Evolutionary conservation across 257 asterid species (phyloP), one percentile per base, ranked within the genome.

Genomic region (Nicotiana obtusifolia): DNA sequence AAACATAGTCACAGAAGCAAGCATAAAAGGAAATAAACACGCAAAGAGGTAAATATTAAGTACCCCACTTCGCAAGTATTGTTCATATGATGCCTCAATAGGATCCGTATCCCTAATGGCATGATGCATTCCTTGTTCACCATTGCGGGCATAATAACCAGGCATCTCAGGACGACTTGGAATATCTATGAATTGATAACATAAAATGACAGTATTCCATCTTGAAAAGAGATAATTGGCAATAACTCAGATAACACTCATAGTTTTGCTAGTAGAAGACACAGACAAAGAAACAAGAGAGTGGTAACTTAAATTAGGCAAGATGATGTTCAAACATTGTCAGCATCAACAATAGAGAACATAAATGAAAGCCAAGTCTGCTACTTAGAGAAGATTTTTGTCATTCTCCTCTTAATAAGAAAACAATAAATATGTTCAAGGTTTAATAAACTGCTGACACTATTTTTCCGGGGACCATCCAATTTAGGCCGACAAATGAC

Each of bases 11-110:
- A 75, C 24, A 62, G 61, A 47, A 47, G 24, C 33, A 30, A 47
- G 37, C 41, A 16, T 24, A 35, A 64, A 76, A 64, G 31, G 1
- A 4, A 71, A 83, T 79, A 69, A 49, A 79, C 37, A 82, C 64
- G n/a, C 81, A 69, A 64, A 53, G 83, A 52, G 9, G 9, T 30
- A 14, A 60, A 41, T 20, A 54, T 37, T 22, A 20, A 75, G 20
- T 92, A 93, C 98, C 90, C 91, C 84, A 81, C 85, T 86, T 71
- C 90, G 97, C 66, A 93, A 85, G 88, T 92, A 95, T 73, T 93
- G 96, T 75, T 95, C 98, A 73, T 92, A 95, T 11, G 97, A 93
- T 78, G 98, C 92, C 81, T 92, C 91, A 75, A 95, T 88, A 78
- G 98, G 85, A 59, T 91, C 96, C 0, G 91, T 88, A 83, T 91